These are phyloP conservation scores for Backusella parvicylindrica DNA, from an alignment of 192 early-diverging fungal genomes.

Conservation along the genomic window DNA sequence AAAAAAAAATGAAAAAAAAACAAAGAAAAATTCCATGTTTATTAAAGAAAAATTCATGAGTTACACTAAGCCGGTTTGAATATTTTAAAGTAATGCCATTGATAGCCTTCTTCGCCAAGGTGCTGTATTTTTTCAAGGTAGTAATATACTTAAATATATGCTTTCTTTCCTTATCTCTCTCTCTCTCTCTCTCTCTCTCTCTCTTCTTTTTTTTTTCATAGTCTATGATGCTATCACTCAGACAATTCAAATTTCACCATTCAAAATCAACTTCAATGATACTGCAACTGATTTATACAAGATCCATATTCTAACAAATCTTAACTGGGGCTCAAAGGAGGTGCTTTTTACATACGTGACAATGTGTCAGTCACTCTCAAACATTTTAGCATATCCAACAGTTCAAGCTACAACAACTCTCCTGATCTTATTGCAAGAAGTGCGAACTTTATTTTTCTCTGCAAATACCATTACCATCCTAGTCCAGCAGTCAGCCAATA, in stretches of 20 bases:
- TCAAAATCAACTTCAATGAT: conserved; percentile 51
- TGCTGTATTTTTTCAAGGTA: conserved; percentile 50
- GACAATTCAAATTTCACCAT: conserved; percentile 35
- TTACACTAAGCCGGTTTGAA: conserved; percentile 1
- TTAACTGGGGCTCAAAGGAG: conserved; percentile 33
- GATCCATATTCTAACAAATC: conserved; percentile 34
- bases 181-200: too few species aligned
- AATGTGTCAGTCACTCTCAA: conserved; percentile 33
- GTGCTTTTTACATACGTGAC: conserved; percentile 34
- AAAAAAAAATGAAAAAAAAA: conserved; percentile 4
- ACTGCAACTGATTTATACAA: conserved; percentile 29
- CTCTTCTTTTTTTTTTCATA: neutral
- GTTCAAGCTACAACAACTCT: neutral
- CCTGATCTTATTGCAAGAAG: neutral
- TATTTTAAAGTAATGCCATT: neutral
- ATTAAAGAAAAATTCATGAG: conserved; percentile 35
- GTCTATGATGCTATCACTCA: conserved; percentile 38
- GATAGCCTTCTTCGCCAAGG: conserved; percentile 42
- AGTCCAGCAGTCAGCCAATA: conserved; percentile 2
- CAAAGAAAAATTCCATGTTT: conserved; percentile 16
- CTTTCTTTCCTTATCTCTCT: neutral
- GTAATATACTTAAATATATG: neutral
- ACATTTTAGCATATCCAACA: conserved; percentile 26
- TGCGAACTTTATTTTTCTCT: conserved; percentile 18
- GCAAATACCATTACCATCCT: neutral